These are phyloP conservation scores for Tuctoria greenei DNA, from an alignment of 176 grass and related monocot genomes.

Conservation along the genomic window DNA sequence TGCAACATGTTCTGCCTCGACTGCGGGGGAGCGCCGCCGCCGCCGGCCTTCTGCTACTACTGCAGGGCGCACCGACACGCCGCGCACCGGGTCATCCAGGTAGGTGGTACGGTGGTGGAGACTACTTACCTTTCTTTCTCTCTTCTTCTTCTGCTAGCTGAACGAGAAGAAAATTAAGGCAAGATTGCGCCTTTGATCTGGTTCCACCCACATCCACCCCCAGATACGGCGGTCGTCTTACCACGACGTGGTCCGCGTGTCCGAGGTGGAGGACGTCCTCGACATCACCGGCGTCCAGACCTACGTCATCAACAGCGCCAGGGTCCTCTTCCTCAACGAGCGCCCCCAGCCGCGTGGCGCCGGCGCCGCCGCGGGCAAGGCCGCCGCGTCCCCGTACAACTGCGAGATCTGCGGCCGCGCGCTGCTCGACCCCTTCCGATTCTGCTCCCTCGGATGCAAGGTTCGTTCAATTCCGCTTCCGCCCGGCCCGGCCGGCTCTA, in stretches of 20 bases:
- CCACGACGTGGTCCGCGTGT: slow-evolving; percentile 75
- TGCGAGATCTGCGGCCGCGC: slow-evolving; percentile 81
- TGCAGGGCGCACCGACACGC: slow-evolving; percentile 67
- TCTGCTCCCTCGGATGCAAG: slow-evolving; percentile 96
- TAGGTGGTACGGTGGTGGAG: too few species aligned
- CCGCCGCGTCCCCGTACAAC: slow-evolving; percentile 50
- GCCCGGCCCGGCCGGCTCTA: too few species aligned
- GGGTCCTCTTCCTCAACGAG: slow-evolving; percentile 86
- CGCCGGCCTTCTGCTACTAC: slow-evolving; percentile 72
- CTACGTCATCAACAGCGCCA: slow-evolving; percentile 89
- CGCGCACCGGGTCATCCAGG: slow-evolving; percentile 73
- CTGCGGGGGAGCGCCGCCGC: slow-evolving; percentile 43
- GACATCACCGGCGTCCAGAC: slow-evolving; percentile 85
- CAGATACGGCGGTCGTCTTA: slow-evolving; percentile 80
- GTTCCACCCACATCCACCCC: too few species aligned
- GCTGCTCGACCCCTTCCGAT: slow-evolving; percentile 86
- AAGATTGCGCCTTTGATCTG: too few species aligned
- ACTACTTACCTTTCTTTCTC: too few species aligned
- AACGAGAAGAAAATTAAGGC: too few species aligned
- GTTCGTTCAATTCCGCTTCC: slow-evolving; percentile 22
- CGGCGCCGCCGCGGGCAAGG: slow-evolving; percentile 50
- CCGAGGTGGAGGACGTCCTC: slow-evolving; percentile 65
- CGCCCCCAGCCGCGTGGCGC: slow-evolving; percentile 67
- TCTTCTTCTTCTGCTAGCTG: not conserved
- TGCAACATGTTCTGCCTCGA: slow-evolving; percentile 92